phyloP scores from a whole-genome alignment of 192 early-diverging fungal species.

The Haplosporangium gracile region DNA sequence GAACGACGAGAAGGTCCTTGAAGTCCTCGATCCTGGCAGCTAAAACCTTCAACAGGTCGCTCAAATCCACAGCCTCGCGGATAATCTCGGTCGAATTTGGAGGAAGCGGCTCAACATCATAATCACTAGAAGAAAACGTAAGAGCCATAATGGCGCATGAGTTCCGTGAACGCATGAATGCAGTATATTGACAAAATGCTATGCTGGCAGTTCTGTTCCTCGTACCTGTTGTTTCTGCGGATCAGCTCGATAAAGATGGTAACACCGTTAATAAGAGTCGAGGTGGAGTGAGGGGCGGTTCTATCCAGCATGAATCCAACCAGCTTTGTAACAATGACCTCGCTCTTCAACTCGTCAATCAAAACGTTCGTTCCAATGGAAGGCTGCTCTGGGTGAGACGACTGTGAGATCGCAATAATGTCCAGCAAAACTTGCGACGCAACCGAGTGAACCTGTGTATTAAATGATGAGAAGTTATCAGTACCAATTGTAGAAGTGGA shows the following conservation, averaged over 20 bases:
- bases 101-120: slow-evolving; percentile 38
- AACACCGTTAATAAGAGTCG: slow-evolving; percentile 91
- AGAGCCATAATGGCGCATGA: neutral
- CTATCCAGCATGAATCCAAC: slow-evolving; percentile 88
- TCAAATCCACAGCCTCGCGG: slow-evolving; percentile 75
- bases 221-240: slow-evolving; percentile 91
- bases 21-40: slow-evolving; percentile 81
- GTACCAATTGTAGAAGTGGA: neutral
- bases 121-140: slow-evolving; percentile 29
- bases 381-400: slow-evolving; percentile 71
- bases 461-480: neutral
- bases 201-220: neutral
- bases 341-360: slow-evolving; percentile 76
- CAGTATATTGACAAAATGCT: neutral
- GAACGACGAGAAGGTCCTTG: slow-evolving; percentile 76
- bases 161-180: too few relatives aligned
- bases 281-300: slow-evolving; percentile 82
- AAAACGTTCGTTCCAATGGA: slow-evolving; percentile 73
- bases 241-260: slow-evolving; percentile 98
- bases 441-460: slow-evolving; percentile 74
- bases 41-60: slow-evolving; percentile 90
- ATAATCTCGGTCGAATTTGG: slow-evolving; percentile 31
- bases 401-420: slow-evolving; percentile 85
- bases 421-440: slow-evolving; percentile 84
- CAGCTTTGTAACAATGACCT: slow-evolving; percentile 77